Evolutionary conservation across 768 basidiomycete species (phyloP).

Genomic region (Collybiopsis luxurians): DNA sequence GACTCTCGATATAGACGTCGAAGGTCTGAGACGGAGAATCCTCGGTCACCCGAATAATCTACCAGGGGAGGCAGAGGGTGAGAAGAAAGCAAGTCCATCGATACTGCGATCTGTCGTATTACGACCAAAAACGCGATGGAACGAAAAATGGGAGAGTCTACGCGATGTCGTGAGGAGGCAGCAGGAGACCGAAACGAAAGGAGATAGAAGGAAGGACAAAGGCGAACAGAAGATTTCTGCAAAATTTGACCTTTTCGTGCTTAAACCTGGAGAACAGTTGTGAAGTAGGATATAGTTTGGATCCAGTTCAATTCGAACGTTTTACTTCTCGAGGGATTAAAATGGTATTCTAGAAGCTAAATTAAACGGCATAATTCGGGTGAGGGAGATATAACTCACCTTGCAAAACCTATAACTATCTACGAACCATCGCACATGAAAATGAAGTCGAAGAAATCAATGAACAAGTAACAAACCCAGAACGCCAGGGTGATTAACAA

Average conservation of each 20-base stretch:
- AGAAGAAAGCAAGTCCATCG: background rate
- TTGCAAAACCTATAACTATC: too few species aligned
- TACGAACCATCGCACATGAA: too few species aligned
- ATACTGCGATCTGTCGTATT: background rate
- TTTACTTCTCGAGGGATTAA: too few species aligned
- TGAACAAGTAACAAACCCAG: too few species aligned
- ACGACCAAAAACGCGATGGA: conserved; percentile 1
- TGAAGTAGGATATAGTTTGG: background rate
- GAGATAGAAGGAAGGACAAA: background rate
- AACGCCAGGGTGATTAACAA: background rate
- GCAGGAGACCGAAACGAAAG: background rate
- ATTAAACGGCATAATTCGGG: too few species aligned
- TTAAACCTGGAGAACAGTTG: conserved; percentile 2
- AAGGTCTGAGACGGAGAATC: background rate
- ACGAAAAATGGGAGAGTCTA: conserved; percentile 3
- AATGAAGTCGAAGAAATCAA: too few species aligned
- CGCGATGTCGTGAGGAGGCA: background rate
- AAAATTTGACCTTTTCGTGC: background rate
- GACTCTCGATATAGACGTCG: background rate
- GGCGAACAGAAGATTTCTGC: too few species aligned
- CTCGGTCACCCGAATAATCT: background rate
- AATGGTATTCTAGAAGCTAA: too few species aligned
- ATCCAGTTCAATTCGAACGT: too few species aligned
- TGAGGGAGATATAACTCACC: too few species aligned
- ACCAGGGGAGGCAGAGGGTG: background rate